Base-by-base conservation (phyloP, 306 rosid species). In the Prunus campanulata region DNA sequence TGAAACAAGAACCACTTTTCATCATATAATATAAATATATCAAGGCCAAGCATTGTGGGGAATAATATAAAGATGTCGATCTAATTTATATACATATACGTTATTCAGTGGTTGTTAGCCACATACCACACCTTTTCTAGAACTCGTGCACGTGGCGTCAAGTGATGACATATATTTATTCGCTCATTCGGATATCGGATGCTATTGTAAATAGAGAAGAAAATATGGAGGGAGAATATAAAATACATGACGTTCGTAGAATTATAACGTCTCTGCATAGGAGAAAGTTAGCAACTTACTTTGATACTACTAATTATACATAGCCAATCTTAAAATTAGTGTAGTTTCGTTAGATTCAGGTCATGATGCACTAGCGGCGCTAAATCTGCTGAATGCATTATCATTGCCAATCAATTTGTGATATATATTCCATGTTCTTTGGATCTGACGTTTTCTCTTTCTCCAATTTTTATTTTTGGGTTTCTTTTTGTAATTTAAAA, bases 1-100 rank as follows among this genome's bases (percentile, higher is more conserved):
- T 83, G 68, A 59, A 56, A 76, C 22, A 78, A 49, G 8, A 75
- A 75, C 79, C 75, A 78, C 91, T 91, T 91, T 88, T 75, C 39
- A 70, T 63, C 57, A 20, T 82, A 79, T 76, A 85, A 75, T 78
- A 78, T 42, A n/a, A 24, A 20, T 56, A 11, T 56, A 56, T 20
- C 2, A 72, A 46, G 50, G 27, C 47, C 7, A 52, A 39, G 67
- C 54, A 68, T 30, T 72, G 35, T 54, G 47, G 39, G 77, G 76
- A 71, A 75, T 84, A 81, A 70, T 61, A 80, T 80, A 71, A 71
- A 80, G 44, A 74, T 39, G 44, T 29, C 44, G 20, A 62, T 62
- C 5, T 7, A 42, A 62, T 29, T n/a, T 20, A 24, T n/a, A 24
- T 29, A 13, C 20, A 27, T 39, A 27, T 15, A 30, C 47, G 15